Percentiles rank a stretch among this genome's conserved stretches.
Evolutionary conservation across 352 stramenopile genomes (phyloP).

Genomic region (Phytophthora europaea): DNA sequence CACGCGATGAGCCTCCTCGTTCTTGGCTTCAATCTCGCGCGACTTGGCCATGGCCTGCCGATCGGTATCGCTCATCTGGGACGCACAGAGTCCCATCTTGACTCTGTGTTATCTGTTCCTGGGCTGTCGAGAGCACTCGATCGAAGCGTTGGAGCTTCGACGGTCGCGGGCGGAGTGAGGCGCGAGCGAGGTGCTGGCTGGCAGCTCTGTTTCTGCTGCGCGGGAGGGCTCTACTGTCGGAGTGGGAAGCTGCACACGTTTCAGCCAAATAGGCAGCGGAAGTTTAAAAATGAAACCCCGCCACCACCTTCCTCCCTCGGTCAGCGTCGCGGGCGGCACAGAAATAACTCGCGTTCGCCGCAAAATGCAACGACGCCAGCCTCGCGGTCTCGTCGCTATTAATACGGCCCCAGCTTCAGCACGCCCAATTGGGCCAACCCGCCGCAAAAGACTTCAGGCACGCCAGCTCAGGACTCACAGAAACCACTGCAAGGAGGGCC

Average conservation of each 20-base stretch:
- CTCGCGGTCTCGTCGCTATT: conserved; percentile 37
- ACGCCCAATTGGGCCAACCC: conserved; percentile 26
- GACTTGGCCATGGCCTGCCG: conserved; percentile 76
- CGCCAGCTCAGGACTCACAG: conserved; percentile 1
- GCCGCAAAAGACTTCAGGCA: conserved; percentile 24
- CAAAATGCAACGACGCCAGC: conserved; percentile 34
- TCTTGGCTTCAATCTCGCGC: conserved; percentile 81
- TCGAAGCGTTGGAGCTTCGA: conserved; percentile 35
- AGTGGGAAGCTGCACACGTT: conserved; percentile 46
- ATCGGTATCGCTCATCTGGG: conserved; percentile 67
- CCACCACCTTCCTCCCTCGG: conserved; percentile 22
- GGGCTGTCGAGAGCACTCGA: conserved; percentile 26
- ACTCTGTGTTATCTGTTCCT: conserved; percentile 29
- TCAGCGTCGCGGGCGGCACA: conserved; percentile 16
- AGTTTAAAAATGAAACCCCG: conserved; percentile 83
- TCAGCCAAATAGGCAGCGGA: conserved; percentile 53
- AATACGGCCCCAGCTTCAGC: conserved; percentile 25
- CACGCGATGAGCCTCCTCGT: conserved; percentile 79
- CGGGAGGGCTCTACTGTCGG: conserved; percentile 39
- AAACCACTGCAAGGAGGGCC: conserved; percentile 28
- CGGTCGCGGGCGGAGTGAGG: conserved; percentile 31
- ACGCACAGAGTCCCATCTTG: conserved; percentile 78
- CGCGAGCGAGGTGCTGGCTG: conserved; percentile 16
- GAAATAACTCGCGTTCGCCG: conserved; percentile 41
- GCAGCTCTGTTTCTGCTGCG: conserved; percentile 46